These are phyloP conservation scores for Sparassis latifolia DNA, from an alignment of 1,284 basidiomycete genomes.

Conservation along the genomic window DNA sequence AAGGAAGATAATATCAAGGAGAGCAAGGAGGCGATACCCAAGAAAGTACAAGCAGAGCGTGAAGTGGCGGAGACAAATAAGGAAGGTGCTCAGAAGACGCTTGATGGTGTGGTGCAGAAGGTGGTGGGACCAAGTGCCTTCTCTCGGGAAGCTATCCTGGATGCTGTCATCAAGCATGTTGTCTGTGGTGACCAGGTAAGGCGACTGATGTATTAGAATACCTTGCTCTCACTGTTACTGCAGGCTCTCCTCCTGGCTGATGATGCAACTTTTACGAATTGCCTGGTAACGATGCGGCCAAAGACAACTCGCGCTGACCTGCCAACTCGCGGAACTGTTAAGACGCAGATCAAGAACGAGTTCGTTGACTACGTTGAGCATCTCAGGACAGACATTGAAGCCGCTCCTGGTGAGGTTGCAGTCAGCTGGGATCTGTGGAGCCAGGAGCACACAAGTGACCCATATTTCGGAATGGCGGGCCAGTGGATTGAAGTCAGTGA, in stretches of 20 bases:
- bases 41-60: background rate
- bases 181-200: slow-evolving; percentile 1
- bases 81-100: background rate
- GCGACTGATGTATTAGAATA: background rate
- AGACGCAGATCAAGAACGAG: slow-evolving; percentile 1
- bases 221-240: background rate
- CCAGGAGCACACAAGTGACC: slow-evolving; percentile 1
- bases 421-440: slow-evolving; percentile 5
- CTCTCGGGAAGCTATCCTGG: background rate
- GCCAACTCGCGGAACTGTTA: background rate
- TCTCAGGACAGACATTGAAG: background rate
- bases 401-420: background rate
- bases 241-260: slow-evolving; percentile 1
- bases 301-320: slow-evolving; percentile 1
- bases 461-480: background rate
- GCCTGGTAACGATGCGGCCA: slow-evolving; percentile 3
- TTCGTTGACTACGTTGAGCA: background rate
- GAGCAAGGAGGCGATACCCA: slow-evolving; percentile 3
- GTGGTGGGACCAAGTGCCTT: background rate
- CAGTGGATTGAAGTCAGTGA: slow-evolving; percentile 3
- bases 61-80: background rate
- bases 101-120: background rate
- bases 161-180: background rate
- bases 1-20: background rate
- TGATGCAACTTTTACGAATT: slow-evolving; percentile 3